These are phyloP conservation scores for Colletotrichum ledebouriae DNA, from an alignment of 2,329 filamentous ascomycete species.

Conservation along the genomic window DNA sequence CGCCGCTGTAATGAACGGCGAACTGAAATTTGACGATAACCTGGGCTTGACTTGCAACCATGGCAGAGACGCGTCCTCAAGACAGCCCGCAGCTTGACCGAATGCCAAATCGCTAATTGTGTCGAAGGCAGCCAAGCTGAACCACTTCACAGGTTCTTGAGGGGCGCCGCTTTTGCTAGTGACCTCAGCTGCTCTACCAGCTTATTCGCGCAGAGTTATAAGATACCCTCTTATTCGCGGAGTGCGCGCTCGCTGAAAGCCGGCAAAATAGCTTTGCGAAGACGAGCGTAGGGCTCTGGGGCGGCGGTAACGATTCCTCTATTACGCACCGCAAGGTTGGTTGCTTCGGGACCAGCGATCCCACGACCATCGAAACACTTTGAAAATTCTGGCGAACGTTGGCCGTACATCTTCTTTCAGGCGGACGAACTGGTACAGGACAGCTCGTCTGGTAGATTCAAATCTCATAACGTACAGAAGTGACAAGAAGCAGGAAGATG, in stretches of 20 bases:
- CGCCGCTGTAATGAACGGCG: slow-evolving; percentile 30
- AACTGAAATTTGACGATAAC: slow-evolving; percentile 33
- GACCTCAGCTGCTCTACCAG: slow-evolving; percentile 26
- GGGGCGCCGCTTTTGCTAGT: slow-evolving; percentile 18
- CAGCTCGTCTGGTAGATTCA: no score
- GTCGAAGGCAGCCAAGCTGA: slow-evolving; percentile 57
- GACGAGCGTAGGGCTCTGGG: slow-evolving; percentile 35
- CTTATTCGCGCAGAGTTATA: slow-evolving; percentile 32
- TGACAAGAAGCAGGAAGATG: not conserved
- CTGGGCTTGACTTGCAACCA: slow-evolving; percentile 33
- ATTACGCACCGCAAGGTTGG: slow-evolving; percentile 14
- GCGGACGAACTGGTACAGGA: slow-evolving; percentile 36
- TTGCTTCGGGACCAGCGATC: slow-evolving; percentile 19
- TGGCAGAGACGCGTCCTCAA: slow-evolving; percentile 46
- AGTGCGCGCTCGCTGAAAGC: slow-evolving; percentile 30
- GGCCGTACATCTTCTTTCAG: slow-evolving; percentile 41
- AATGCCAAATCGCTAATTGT: slow-evolving; percentile 62
- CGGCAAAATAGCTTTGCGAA: slow-evolving; percentile 30
- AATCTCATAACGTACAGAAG: not conserved
- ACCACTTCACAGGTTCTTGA: slow-evolving; percentile 51
- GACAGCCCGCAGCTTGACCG: slow-evolving; percentile 57
- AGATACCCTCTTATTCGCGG: slow-evolving; percentile 34
- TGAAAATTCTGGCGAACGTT: slow-evolving; percentile 33
- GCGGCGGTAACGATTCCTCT: slow-evolving; percentile 36
- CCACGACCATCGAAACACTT: slow-evolving; percentile 30